Conservation (phyloP, 2,329 filamentous ascomycete species). For the Hypoxylon sp. region DNA sequence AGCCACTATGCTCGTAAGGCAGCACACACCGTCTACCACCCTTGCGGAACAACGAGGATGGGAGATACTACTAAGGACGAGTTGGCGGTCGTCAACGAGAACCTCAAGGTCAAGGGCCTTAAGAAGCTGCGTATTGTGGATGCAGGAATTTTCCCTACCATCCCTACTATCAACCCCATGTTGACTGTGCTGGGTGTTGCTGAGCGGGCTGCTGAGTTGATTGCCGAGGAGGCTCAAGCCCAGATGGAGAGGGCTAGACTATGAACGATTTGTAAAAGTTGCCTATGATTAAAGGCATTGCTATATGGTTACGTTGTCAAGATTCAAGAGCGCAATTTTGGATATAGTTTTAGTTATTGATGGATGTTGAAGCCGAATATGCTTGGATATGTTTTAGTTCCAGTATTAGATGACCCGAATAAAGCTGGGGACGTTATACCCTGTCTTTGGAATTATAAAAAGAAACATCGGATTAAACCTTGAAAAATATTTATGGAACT, state of each 20-base stretch:
- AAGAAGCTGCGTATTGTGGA: slow-evolving; percentile 82
- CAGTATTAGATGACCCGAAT: too few species aligned
- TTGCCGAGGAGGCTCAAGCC: slow-evolving; percentile 73
- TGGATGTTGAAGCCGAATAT: too few species aligned
- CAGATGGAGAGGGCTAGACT: slow-evolving; percentile 45
- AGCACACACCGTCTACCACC: slow-evolving; percentile 91
- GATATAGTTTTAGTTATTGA: background rate
- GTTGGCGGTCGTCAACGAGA: slow-evolving; percentile 80
- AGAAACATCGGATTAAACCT: too few species aligned
- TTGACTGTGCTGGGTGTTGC: slow-evolving; percentile 85
- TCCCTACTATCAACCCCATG: slow-evolving; percentile 90
- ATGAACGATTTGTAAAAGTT: slow-evolving; percentile 28
- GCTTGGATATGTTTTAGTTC: too few species aligned
- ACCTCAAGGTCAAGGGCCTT: slow-evolving; percentile 76
- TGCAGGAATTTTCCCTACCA: slow-evolving; percentile 87
- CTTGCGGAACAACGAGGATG: slow-evolving; percentile 91
- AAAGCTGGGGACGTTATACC: too few species aligned
- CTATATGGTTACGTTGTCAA: background rate
- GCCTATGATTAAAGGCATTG: background rate
- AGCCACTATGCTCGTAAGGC: slow-evolving; percentile 82
- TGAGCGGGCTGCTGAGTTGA: slow-evolving; percentile 84
- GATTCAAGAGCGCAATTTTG: background rate
- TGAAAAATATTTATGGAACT: too few species aligned
- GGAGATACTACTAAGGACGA: slow-evolving; percentile 74
- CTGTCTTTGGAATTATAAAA: too few species aligned